Base-by-base conservation (phyloP, 495 filamentous ascomycete genomes). In the Lepraria neglecta region DNA sequence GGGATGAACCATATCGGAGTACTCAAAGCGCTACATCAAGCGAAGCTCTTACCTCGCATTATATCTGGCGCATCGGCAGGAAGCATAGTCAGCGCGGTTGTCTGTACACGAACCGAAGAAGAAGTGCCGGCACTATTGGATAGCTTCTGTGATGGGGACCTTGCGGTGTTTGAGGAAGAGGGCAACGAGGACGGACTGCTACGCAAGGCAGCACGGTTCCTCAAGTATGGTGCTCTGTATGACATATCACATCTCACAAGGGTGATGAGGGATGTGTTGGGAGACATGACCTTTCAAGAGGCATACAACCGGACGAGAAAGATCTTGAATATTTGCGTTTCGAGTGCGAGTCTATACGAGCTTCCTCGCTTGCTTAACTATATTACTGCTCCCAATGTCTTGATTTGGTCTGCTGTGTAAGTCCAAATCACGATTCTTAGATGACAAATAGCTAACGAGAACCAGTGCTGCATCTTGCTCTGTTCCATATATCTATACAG, bases 1-100 rank as follows among this genome's bases (percentile, higher is more conserved):
- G 92, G 92, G 30, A 96, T 97, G 92, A 89, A 88, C 52, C 92
- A 97, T 71, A 87, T 97, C 63, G 92, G 92, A 3, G 92, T 97
- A n/a, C 75, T 96, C 63, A 95, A 96, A 67, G 80, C 87, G 6
- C 79, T 97, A 17, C 91, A 82, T 69, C 84, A 95, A 69, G 75
- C 81, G 17, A 81, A 80, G 1, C 77, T 96, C 4, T 80, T 97
- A 3, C 92, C 92, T 9, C 84, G 91, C 21, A 94, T 97, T 69
- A 92, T 97, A 58, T 96, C 91, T 1, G 92, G 92, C 7, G 88
- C 92, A 0, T 96, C 91, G 1, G 92, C 92, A 3, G 92, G 92
- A n/a, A 92, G 89, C 63, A 96, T 97, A 51, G 90, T 97, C 30
- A 90, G 85, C 62, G 81, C 91, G 0, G 89, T 97, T 0, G 76